Evolutionary conservation across 1,284 basidiomycete genomes (phyloP).

Genomic region (Tilletia horrida): DNA sequence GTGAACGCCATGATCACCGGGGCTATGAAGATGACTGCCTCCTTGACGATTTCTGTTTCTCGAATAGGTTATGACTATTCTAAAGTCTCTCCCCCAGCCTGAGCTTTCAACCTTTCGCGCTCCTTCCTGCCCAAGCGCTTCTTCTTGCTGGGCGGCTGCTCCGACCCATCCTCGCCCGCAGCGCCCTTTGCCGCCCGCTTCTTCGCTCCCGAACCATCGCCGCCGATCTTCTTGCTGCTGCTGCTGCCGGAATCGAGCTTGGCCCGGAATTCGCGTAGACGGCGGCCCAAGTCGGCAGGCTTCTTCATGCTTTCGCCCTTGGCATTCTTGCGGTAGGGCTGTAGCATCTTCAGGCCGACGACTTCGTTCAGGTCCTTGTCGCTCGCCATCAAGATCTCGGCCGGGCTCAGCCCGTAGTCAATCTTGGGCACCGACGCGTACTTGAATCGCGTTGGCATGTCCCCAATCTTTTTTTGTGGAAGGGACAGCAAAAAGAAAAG

Average conservation of each 20-base stretch:
- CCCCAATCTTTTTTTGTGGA: slow-evolving; percentile 79
- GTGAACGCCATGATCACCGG: too few species aligned
- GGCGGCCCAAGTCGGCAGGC: slow-evolving; percentile 64
- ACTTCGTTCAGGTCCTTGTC: slow-evolving; percentile 90
- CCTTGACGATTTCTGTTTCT: too few species aligned
- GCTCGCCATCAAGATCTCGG: slow-evolving; percentile 85
- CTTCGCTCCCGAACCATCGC: not conserved
- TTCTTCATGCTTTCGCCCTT: slow-evolving; percentile 39
- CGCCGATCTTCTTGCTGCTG: slow-evolving; percentile 23
- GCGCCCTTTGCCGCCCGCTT: not conserved
- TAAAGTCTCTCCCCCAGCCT: not conserved
- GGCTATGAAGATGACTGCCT: too few species aligned
- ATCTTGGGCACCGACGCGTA: slow-evolving; percentile 73
- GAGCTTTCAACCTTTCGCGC: slow-evolving; percentile 32
- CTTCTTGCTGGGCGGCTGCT: slow-evolving; percentile 55
- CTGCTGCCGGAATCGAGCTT: slow-evolving; percentile 58
- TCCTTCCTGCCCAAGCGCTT: slow-evolving; percentile 53
- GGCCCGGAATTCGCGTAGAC: slow-evolving; percentile 71
- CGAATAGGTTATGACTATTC: too few species aligned
- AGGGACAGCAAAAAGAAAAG: not conserved
- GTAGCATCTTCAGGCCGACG: slow-evolving; percentile 80
- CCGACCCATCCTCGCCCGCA: slow-evolving; percentile 37
- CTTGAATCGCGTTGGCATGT: slow-evolving; percentile 86
- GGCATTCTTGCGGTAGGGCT: slow-evolving; percentile 72
- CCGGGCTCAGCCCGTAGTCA: slow-evolving; percentile 71